These are phyloP conservation scores for Microdochium nivale DNA, from an alignment of 2,329 filamentous ascomycete species.

Conservation along the genomic window DNA sequence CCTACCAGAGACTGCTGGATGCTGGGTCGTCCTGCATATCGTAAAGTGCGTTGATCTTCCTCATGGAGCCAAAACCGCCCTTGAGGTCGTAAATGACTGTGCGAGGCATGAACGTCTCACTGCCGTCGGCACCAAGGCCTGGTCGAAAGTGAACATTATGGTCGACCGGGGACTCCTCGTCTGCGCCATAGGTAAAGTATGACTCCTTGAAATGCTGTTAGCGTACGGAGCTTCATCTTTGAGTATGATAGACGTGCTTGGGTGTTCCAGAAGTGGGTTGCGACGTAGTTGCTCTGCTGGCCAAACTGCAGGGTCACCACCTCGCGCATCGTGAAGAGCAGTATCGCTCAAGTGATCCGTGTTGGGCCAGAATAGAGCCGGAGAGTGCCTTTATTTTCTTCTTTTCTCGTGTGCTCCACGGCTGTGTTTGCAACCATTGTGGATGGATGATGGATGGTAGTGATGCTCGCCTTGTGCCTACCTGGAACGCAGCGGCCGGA, in stretches of 20 bases:
- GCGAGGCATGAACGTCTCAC: constrained; percentile 86
- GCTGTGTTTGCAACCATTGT: too few relatives aligned
- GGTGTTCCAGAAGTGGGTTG: constrained; percentile 95
- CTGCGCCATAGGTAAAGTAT: constrained; percentile 80
- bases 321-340: constrained; percentile 64
- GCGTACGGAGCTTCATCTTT: constrained; percentile 2
- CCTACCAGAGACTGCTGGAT: constrained; percentile 30
- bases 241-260: constrained; percentile 45
- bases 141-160: constrained; percentile 85
- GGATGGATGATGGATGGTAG: too few relatives aligned
- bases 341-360: constrained; percentile 5
- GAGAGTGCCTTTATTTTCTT: too few relatives aligned
- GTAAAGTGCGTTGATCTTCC: constrained; percentile 84
- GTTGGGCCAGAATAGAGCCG: neutral
- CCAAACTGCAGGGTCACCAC: constrained; percentile 91
- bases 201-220: constrained; percentile 61
- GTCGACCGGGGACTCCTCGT: constrained; percentile 60
- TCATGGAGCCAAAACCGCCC: constrained; percentile 80
- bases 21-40: constrained; percentile 36
- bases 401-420: too few relatives aligned
- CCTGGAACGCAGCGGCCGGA: too few relatives aligned
- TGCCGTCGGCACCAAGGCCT: constrained; percentile 72
- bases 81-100: constrained; percentile 94
- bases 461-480: too few relatives aligned
- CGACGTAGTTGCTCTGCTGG: constrained; percentile 84